Conservation (phyloP, 129 eudicot species). For the Erigeron canadensis region DNA sequence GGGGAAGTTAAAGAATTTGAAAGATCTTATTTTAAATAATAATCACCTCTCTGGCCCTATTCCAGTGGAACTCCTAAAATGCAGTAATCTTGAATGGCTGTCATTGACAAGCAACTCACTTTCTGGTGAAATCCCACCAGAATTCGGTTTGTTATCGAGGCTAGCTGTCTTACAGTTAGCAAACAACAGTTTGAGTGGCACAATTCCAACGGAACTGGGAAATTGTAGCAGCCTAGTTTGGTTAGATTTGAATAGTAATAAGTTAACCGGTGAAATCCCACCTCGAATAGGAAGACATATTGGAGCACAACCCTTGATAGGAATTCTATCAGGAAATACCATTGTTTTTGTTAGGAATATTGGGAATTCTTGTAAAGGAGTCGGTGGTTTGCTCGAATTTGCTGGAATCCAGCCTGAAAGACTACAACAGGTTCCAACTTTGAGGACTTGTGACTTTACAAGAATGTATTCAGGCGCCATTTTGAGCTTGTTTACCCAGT, state of each 20-base stretch:
- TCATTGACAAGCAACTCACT: constrained; percentile 78
- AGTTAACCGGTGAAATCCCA: constrained; percentile 70
- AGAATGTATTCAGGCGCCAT: constrained; percentile 89
- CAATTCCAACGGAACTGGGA: constrained; percentile 60
- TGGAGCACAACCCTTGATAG: constrained; percentile 67
- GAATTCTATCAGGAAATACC: constrained; percentile 82
- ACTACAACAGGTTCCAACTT: constrained; percentile 67
- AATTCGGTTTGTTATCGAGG: constrained; percentile 62
- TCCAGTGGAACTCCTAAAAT: constrained; percentile 64
- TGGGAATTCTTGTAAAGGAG: constrained; percentile 90
- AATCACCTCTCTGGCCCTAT: constrained; percentile 65
- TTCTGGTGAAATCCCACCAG: constrained; percentile 74
- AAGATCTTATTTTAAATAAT: constrained; percentile 81
- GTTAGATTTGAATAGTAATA: constrained; percentile 84
- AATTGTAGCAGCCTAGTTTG: constrained; percentile 86
- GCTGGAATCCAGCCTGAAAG: constrained; percentile 90
- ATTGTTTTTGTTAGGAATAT: constrained; percentile 76
- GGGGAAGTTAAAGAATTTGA: constrained; percentile 68
- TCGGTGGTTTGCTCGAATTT: constrained; percentile 86
- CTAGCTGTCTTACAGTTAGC: constrained; percentile 82
- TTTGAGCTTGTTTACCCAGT: constrained; percentile 72
- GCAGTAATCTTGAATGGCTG: constrained; percentile 82
- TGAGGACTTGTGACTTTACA: constrained; percentile 81
- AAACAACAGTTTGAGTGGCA: constrained; percentile 70
- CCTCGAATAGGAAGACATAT: constrained; percentile 72